Base-by-base conservation (phyloP, 169 alveolate genomes). In the Eimeria acervulina region DNA sequence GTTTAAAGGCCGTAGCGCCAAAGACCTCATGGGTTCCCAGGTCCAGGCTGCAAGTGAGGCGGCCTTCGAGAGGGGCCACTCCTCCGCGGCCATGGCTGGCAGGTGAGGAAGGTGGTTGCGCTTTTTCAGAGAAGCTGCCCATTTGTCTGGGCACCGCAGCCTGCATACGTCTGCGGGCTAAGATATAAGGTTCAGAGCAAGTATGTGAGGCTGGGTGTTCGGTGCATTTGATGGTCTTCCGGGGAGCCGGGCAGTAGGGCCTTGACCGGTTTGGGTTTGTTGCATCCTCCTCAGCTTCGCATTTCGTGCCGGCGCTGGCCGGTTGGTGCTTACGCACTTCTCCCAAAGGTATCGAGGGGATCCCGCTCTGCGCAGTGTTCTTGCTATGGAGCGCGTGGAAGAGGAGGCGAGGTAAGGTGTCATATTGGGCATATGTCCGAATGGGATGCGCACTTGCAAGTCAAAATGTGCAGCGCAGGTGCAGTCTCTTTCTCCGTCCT, bases 31-130 rank as follows among this genome's bases (percentile, higher is more conserved):
- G 93, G 93, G 93, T 31, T 7, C 83, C 38, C 93, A 87, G 4
- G 93, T 87, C 52, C 78, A 87, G 61, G 31, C 83, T 38, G 95
- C 96, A 42, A 96, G 96, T 40, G 90, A 92, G 81, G 88, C 95
- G 21, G 96, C 97, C 47, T 85, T 96, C 38, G 96, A 96, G 68
- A 47, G 98, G 33, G 98, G 98, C 55, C 98, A 97, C 66, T 97
- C 98, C 55, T 96, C 98, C 33, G 94, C 97, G 38, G 95, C 94
- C 87, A 95, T 96, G 97, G 98, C 98, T 15, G 98, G 97, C 61
- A 95, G 90, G 96, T 94, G 68, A 26, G 96, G 66, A 42, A 23
- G 36, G 17, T 13, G 1, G 88, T n/a, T 78, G 66, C 66, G 26
- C 17, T 26, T n/a, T 42, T 40, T 74, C 47, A 33, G 78, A 0